These are phyloP conservation scores for Pluteus cervinus DNA, from an alignment of 768 basidiomycete genomes.

Conservation along the genomic window DNA sequence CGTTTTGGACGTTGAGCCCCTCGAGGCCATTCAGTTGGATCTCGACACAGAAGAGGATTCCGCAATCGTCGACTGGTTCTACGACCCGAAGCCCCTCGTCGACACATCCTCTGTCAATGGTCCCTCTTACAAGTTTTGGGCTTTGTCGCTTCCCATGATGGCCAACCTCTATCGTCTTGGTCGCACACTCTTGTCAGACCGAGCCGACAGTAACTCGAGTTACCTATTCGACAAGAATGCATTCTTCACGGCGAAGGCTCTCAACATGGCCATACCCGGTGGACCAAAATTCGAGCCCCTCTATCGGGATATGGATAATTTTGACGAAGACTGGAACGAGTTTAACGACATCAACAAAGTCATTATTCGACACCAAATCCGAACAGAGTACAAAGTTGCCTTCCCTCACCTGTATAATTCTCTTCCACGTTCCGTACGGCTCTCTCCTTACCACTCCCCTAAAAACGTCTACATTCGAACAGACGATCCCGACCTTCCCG, in stretches of 20 bases:
- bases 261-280: conserved; percentile 96
- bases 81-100: conserved; percentile 90
- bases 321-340: conserved; percentile 99
- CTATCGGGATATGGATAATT: conserved; percentile 94
- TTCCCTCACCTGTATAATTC: conserved; percentile 99
- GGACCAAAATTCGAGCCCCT: conserved; percentile 98
- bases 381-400: conserved; percentile 98
- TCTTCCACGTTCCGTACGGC: conserved; percentile 87
- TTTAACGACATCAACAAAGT: conserved; percentile 99
- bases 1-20: conserved; percentile 93
- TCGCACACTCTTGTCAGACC: conserved; percentile 88
- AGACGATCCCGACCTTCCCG: conserved; percentile 98
- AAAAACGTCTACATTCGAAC: conserved; percentile 99
- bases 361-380: conserved; percentile 97
- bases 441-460: conserved; percentile 87
- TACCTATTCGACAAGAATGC: conserved; percentile 97
- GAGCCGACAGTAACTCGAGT: conserved; percentile 82
- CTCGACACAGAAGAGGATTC: conserved; percentile 88
- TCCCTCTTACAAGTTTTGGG: conserved; percentile 89
- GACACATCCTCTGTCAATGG: conserved; percentile 92
- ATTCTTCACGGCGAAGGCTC: conserved; percentile 97
- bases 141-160: conserved; percentile 89
- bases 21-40: conserved; percentile 97
- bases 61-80: conserved; percentile 96
- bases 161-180: conserved; percentile 95